A percentile compares a stretch with the other conserved stretches of the same genome.
Evolutionary conservation across 306 rosid species (phyloP).

Genomic region (Ammopiptanthus mongolicus): DNA sequence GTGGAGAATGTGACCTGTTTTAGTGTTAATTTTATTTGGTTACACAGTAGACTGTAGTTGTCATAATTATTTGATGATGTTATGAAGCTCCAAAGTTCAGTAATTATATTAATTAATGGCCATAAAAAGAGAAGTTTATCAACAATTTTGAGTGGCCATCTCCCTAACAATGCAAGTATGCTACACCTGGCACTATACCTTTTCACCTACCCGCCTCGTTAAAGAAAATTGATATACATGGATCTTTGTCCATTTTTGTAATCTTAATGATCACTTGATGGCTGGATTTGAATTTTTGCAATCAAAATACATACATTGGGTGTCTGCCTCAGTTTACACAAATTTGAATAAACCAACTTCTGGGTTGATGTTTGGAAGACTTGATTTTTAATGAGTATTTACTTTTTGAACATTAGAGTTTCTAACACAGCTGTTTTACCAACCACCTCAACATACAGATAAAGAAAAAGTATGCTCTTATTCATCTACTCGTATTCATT

Average conservation of each 20-base stretch:
- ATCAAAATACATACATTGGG: not conserved
- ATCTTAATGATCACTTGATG: no score
- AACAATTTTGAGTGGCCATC: not conserved
- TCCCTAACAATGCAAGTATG: not conserved
- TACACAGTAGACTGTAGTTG: not conserved
- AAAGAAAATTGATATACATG: not conserved
- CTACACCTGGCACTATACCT: not conserved
- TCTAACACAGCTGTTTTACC: not conserved
- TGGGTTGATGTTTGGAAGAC: not conserved
- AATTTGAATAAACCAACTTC: no score
- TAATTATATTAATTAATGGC: not conserved
- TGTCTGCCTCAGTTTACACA: not conserved
- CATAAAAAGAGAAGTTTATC: not conserved
- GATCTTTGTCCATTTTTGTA: not conserved
- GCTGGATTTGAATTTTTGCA: not conserved
- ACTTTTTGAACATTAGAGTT: not conserved
- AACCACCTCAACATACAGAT: not conserved
- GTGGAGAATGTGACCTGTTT: not conserved
- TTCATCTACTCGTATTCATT: conserved; percentile 2
- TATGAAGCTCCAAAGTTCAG: not conserved
- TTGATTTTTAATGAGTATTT: not conserved
- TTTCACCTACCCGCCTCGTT: not conserved
- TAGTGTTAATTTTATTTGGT: not conserved
- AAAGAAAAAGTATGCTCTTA: not conserved
- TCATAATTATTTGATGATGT: not conserved